phyloP scores from a whole-genome alignment of 352 stramenopile genomes.

The Pythium biforme region DNA sequence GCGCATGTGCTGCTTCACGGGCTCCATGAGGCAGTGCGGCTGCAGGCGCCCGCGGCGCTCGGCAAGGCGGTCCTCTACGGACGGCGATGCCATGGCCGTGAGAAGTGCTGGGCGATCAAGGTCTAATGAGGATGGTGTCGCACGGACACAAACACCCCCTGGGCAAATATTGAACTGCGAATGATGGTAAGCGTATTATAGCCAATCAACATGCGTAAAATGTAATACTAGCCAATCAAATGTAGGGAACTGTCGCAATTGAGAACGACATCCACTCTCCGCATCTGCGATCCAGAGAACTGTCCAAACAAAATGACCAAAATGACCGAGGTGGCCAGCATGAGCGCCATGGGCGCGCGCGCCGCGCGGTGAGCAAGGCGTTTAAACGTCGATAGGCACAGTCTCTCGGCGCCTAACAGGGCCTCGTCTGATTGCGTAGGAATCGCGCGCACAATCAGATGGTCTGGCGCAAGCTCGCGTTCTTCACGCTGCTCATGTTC shows the following conservation, averaged over 20 bases:
- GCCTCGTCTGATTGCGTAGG: too few relatives aligned
- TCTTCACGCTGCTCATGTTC: conserved; percentile 76
- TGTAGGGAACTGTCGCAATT: not conserved
- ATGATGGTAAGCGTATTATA: conserved; percentile 20
- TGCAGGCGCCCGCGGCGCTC: conserved; percentile 56
- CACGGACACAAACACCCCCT: not conserved
- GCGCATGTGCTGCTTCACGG: conserved; percentile 62
- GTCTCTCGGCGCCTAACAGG: not conserved
- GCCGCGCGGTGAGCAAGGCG: conserved; percentile 18
- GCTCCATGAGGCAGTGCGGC: conserved; percentile 56
- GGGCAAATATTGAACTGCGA: conserved; percentile 5
- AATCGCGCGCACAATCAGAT: conserved; percentile 71
- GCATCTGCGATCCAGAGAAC: too few relatives aligned
- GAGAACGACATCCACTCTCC: not conserved
- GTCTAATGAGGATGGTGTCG: not conserved
- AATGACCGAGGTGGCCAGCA: conserved; percentile 23
- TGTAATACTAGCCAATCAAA: conserved; percentile 24
- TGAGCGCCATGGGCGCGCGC: conserved; percentile 26
- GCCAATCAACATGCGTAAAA: conserved; percentile 5
- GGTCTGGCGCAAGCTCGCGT: conserved; percentile 68
- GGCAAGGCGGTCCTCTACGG: conserved; percentile 47
- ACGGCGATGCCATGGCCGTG: conserved; percentile 28
- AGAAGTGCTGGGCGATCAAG: not conserved
- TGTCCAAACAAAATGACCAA: not conserved
- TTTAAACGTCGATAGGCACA: not conserved